Conservation (phyloP, 352 stramenopile species). For the Pythium dissimile region DNA sequence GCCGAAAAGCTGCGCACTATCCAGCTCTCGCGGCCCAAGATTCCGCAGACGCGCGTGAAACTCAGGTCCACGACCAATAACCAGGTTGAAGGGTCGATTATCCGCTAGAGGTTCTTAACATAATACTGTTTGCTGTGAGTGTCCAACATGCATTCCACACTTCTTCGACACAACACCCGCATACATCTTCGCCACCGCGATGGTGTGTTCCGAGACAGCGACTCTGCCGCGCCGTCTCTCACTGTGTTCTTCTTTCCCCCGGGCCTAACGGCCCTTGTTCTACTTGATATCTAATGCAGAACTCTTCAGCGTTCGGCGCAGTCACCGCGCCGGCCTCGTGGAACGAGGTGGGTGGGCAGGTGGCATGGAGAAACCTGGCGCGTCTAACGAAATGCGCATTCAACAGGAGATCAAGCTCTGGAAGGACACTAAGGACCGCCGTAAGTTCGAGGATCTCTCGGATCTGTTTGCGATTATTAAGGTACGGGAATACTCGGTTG, state of each 20-base stretch:
- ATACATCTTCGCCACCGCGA: not conserved
- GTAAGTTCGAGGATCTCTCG: constrained; percentile 86
- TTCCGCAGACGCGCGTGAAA: constrained; percentile 27
- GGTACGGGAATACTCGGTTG: constrained; percentile 21
- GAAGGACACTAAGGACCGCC: constrained; percentile 79
- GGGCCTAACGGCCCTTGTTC: no score
- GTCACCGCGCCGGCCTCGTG: constrained; percentile 4
- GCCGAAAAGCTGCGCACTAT: constrained; percentile 65
- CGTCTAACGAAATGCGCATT: not conserved
- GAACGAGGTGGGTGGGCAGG: constrained; percentile 10
- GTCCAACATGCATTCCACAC: constrained; percentile 8
- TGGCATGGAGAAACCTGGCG: not conserved
- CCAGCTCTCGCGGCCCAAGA: constrained; percentile 53
- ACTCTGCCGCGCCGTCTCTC: no score
- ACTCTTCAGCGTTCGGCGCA: not conserved
- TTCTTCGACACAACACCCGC: constrained; percentile 3
- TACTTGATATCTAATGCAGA: not conserved
- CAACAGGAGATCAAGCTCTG: constrained; percentile 74
- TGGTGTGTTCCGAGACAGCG: no score
- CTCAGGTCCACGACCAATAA: constrained; percentile 31
- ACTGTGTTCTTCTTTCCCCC: no score
- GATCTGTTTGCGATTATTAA: constrained; percentile 98
- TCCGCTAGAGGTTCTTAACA: constrained; percentile 18
- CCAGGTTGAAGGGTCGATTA: constrained; percentile 7
- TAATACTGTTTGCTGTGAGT: not conserved